Percentiles rank a stretch among this genome's conserved stretches.
Conservation (phyloP, 805 yeast genomes). For the Starmerella geochares region DNA sequence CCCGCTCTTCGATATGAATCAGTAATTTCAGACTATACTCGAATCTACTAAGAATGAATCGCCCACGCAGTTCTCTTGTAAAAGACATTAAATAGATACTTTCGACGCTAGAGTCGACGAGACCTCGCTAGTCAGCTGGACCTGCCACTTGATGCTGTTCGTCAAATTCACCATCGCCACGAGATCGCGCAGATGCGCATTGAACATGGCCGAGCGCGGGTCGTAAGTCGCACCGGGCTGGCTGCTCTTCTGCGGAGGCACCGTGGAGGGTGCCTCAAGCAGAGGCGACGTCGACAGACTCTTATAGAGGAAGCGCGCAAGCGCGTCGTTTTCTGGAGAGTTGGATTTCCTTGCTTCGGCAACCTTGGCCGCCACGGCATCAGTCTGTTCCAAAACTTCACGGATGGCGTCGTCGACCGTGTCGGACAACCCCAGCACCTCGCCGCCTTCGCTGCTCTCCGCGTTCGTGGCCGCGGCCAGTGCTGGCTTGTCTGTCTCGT, state of each 20-base stretch:
- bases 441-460: slow-evolving; percentile 25
- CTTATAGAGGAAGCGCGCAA: slow-evolving; percentile 58
- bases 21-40: neutral
- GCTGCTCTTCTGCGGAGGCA: slow-evolving; percentile 11
- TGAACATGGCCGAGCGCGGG: slow-evolving; percentile 49
- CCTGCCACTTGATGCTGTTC: slow-evolving; percentile 72
- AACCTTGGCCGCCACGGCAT: slow-evolving; percentile 15
- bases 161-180: slow-evolving; percentile 74
- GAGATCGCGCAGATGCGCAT: slow-evolving; percentile 66
- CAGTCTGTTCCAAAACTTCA: slow-evolving; percentile 35
- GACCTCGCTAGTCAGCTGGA: slow-evolving; percentile 65
- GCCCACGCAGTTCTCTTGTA: too few species aligned
- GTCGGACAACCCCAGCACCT: slow-evolving; percentile 31
- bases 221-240: slow-evolving; percentile 33
- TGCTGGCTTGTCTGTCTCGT: slow-evolving; percentile 42
- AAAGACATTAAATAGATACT: slow-evolving; percentile 40
- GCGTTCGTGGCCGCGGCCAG: slow-evolving; percentile 32
- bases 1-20: slow-evolving; percentile 24
- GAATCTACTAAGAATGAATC: neutral
- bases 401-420: slow-evolving; percentile 32
- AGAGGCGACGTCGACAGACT: slow-evolving; percentile 33
- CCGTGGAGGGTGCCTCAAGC: slow-evolving; percentile 21
- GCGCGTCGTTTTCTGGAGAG: slow-evolving; percentile 26
- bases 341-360: slow-evolving; percentile 10
- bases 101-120: slow-evolving; percentile 11